Conservation (phyloP, 352 stramenopile species). For the Phytophthora litchii region DNA sequence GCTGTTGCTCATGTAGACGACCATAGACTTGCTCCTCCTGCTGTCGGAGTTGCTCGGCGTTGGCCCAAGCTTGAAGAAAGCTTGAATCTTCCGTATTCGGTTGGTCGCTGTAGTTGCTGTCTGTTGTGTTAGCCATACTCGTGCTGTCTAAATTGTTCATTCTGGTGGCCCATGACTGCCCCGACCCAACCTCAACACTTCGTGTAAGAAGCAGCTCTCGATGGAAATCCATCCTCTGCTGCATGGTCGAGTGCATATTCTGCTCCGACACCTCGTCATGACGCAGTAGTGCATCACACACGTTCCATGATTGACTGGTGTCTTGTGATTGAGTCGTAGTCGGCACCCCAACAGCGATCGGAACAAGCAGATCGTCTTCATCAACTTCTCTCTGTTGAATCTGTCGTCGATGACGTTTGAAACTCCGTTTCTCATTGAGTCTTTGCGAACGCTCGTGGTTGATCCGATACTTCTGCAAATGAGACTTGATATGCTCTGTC, state of each 20-base stretch:
- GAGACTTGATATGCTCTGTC: constrained; percentile 32
- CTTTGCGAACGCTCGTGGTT: constrained; percentile 26
- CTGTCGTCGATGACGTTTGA: constrained; percentile 11
- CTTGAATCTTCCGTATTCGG: constrained; percentile 1
- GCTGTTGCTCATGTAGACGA: constrained; percentile 26
- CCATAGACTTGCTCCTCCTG: constrained; percentile 21
- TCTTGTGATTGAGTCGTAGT: not conserved
- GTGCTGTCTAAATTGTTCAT: constrained; percentile 5
- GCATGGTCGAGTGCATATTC: constrained; percentile 29
- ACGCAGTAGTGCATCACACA: constrained; percentile 9
- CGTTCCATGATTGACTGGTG: constrained; percentile 10
- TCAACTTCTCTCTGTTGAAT: not conserved
- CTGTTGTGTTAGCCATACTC: not conserved
- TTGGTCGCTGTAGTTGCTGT: constrained; percentile 1
- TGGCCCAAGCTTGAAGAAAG: constrained; percentile 26
- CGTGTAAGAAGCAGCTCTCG: constrained; percentile 30
- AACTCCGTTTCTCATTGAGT: constrained; percentile 21
- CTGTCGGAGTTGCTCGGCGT: constrained; percentile 20
- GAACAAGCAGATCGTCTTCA: not conserved
- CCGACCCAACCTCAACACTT: constrained; percentile 24
- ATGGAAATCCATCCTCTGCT: constrained; percentile 36
- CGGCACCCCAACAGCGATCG: not conserved
- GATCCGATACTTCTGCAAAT: constrained; percentile 36
- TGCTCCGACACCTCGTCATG: constrained; percentile 11
- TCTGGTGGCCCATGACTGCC: constrained; percentile 14